Base-by-base conservation (phyloP, 176 grass and related monocot species). In the Calamus simplicifolius region DNA sequence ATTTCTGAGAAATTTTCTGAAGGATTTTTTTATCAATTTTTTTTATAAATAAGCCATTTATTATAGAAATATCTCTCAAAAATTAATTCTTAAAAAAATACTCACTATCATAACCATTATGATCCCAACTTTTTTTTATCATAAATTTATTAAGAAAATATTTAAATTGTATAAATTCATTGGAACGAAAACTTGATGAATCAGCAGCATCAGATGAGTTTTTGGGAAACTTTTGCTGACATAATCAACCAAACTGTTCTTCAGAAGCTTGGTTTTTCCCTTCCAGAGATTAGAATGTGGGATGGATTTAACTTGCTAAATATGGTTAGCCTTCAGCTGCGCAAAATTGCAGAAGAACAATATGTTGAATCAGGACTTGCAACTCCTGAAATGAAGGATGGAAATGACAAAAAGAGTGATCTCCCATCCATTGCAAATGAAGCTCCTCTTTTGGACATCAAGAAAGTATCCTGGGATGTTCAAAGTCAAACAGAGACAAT, bases 311-410 rank as follows among this genome's bases (percentile, higher is more conserved):
- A 96, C 69, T 51, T 90, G 64, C 52, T 96, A 75, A 72, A 72
- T 83, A 87, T 71, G 65, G 57, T 77, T 28, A 74, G 83, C 59
- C 73, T 79, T 51, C 85, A 90, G 57, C 87, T 83, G 63, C 77
- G 74, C 15, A 72, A 86, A 70, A 31, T 79, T 58, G 91, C 86
- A 60, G 82, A 96, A 38, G 68, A 85, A 57, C 65, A 85, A 62
- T 96, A 90, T 79, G 68, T 96, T 1, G 83, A 90, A 58, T 90
- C 77, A 29, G 91, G 91, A 70, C 58, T 96, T 21, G 86, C 83
- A 66, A 87, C 49, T 35, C 64, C 65, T 27, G 68, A 85, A 84
- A 68, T 61, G 54, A 51, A 64, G 53, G 70, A 60, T 25, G 68
- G 48, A 66, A 65, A 58, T 19, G 67, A 14, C 63, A 48, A 35